A percentile compares a stretch with the other conserved stretches of the same genome.
These are phyloP conservation scores for Schizophyllum amplum DNA, from an alignment of 1,284 basidiomycete species.

Conservation along the genomic window DNA sequence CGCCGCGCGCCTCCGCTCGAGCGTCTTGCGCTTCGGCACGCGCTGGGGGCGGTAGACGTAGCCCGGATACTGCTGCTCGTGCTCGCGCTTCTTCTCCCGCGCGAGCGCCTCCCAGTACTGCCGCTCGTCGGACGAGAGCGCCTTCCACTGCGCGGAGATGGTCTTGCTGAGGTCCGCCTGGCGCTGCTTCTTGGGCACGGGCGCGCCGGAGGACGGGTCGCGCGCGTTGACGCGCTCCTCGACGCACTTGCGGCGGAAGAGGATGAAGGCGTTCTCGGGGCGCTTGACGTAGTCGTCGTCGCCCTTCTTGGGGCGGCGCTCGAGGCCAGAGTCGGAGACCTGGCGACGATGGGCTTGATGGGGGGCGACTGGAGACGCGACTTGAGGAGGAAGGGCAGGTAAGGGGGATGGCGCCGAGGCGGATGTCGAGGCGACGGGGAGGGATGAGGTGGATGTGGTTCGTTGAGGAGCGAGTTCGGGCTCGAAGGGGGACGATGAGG, in stretches of 20 bases:
- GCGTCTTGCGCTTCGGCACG: slow-evolving; percentile 19
- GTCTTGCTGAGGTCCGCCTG: slow-evolving; percentile 63
- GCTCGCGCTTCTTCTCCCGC: slow-evolving; percentile 54
- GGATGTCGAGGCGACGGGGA: not conserved
- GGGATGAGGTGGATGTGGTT: not conserved
- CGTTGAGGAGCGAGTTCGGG: slow-evolving; percentile 34
- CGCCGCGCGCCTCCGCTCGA: slow-evolving; percentile 39
- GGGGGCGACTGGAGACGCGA: too few relatives aligned
- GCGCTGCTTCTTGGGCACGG: slow-evolving; percentile 33
- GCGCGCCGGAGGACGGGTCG: not conserved
- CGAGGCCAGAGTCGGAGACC: not conserved
- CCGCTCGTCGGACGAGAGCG: slow-evolving; percentile 10
- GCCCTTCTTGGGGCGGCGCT: slow-evolving; percentile 63
- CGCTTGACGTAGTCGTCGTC: slow-evolving; percentile 76
- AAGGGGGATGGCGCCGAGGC: not conserved
- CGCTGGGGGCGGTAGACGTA: slow-evolving; percentile 73
- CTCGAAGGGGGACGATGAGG: slow-evolving; percentile 61
- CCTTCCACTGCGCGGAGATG: slow-evolving; percentile 29
- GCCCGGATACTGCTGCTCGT: slow-evolving; percentile 61
- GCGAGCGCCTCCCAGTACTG: slow-evolving; percentile 55
- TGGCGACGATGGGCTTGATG: not conserved
- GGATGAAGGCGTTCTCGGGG: slow-evolving; percentile 74
- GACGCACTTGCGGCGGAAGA: slow-evolving; percentile 69
- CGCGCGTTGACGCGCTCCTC: slow-evolving; percentile 51
- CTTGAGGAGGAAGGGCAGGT: not conserved